Base-by-base conservation (phyloP, 495 filamentous ascomycete genomes). In the Penicillium parvum region DNA sequence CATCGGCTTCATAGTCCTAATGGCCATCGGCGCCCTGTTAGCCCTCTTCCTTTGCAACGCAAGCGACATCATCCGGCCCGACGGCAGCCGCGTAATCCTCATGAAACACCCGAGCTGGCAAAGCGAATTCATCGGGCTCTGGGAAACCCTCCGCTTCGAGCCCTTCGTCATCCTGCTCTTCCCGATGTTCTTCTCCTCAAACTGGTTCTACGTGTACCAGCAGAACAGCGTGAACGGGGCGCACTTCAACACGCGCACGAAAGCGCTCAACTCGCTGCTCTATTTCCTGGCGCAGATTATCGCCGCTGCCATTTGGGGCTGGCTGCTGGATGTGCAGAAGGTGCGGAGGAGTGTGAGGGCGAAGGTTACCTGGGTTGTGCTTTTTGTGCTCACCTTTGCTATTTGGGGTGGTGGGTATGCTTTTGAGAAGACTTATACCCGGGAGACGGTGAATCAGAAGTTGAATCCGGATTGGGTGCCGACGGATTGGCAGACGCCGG, bases 71-170 rank as follows among this genome's bases (percentile, higher is more conserved):
- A 63, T 86, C 37, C 85, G 88, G 34, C 62, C 72, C 5, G 88
- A 94, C 61, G 86, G 86, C 17, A 81, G 79, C 25, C 75, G 74
- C 38, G 73, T 89, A 51, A 82, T 89, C 47, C 51, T 88, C n/a
- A 87, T 88, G 83, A 85, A 87, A 71, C 80, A 88, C 58, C 86
- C 86, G 2, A 82, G 81, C 18, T 83, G 79, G 76, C 42, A 52
- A 35, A 59, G 52, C 33, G 67, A 71, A 43, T 6, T 71, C 5
- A 28, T 58, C 10, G 67, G 67, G 4, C 43, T 71, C 19, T 59
- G 43, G 36, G 57, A 61, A 22, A 65, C 57, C n/a, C 40, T 71
- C 3, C 40, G 47, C 12, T 53, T 48, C 23, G 61, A 72, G 19
- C 52, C 58, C 10, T 63, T 57, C 32, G 59, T 70, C 17, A 35